Evolutionary conservation across 768 basidiomycete species (phyloP).

Genomic region (Mycena rosella): DNA sequence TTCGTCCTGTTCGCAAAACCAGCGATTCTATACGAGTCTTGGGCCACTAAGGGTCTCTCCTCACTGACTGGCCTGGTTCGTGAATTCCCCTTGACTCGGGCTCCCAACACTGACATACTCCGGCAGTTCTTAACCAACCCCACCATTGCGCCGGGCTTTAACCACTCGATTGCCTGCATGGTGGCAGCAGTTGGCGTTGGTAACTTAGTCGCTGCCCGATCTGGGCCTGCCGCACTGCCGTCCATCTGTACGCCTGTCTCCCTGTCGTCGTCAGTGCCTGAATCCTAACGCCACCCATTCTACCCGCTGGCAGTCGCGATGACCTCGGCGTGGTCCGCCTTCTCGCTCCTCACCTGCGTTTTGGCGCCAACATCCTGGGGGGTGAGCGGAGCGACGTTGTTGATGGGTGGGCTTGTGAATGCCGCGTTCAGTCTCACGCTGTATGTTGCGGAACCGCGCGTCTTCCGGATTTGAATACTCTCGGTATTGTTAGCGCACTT

Average conservation of each 20-base stretch:
- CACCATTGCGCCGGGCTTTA: conserved; percentile 47
- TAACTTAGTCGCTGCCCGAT: conserved; percentile 44
- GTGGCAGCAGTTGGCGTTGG: conserved; percentile 49
- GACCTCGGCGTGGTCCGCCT: conserved; percentile 44
- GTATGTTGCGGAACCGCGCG: conserved; percentile 32
- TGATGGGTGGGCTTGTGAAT: conserved; percentile 45
- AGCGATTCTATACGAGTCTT: conserved; percentile 45
- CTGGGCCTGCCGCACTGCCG: conserved; percentile 40
- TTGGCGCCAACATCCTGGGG: conserved; percentile 38
- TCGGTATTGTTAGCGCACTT: too few relatives aligned
- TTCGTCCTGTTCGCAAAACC: conserved; percentile 43
- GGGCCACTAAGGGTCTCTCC: conserved; percentile 36
- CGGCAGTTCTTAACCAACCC: conserved; percentile 44
- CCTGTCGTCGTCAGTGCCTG: neutral
- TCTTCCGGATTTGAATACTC: neutral
- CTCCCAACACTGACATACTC: conserved; percentile 38
- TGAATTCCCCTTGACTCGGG: neutral
- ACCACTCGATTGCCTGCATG: conserved; percentile 53
- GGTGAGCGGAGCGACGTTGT: conserved; percentile 46
- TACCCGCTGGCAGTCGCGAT: conserved; percentile 43
- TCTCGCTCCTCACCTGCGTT: conserved; percentile 44
- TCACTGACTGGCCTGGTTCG: conserved; percentile 45
- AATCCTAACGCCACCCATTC: too few relatives aligned
- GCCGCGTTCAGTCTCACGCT: conserved; percentile 37
- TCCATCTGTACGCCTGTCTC: conserved; percentile 43